phyloP scores from a whole-genome alignment of 2,329 filamentous ascomycete species.

The Cladosporium halotolerans region DNA sequence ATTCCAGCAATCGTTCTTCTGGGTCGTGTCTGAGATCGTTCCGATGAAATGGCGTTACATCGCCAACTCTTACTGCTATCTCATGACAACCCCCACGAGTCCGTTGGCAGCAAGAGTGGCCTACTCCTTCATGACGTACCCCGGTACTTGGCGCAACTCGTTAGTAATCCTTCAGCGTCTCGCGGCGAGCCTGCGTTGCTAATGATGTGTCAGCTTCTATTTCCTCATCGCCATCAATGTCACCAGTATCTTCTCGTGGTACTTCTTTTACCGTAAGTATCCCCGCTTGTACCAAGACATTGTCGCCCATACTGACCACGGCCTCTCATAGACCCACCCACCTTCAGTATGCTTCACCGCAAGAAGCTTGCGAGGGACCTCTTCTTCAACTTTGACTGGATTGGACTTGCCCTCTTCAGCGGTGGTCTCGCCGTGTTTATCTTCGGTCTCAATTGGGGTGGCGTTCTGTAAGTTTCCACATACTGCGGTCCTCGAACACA shows the following conservation, averaged over 20 bases:
- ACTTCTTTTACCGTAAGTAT: conserved; percentile 29
- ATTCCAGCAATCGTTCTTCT: conserved; percentile 34
- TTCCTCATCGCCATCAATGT: conserved; percentile 30
- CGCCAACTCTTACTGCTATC: conserved; percentile 22
- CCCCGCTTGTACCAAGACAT: neutral
- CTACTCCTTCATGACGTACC: conserved; percentile 19
- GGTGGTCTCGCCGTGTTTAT: conserved; percentile 22
- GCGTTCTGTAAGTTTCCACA: conserved; percentile 16
- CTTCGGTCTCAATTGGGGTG: conserved; percentile 26
- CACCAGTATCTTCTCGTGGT: conserved; percentile 20
- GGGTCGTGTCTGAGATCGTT: conserved; percentile 35
- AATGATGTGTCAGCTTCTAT: conserved; percentile 15
- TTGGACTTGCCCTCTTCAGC: conserved; percentile 21
- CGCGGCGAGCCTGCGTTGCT: neutral
- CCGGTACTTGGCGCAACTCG: conserved; percentile 19
- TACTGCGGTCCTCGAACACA: neutral
- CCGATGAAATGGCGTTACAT: conserved; percentile 27
- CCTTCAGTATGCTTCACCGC: conserved; percentile 24
- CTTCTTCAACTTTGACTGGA: conserved; percentile 23
- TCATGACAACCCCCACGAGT: conserved; percentile 21
- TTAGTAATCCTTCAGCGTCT: neutral
- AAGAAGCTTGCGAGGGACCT: conserved; percentile 21
- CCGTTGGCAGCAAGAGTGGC: conserved; percentile 22
- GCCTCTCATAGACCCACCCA: conserved; percentile 17
- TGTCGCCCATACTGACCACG: neutral